Percentiles rank a stretch among this genome's conserved stretches.
phyloP scores from a whole-genome alignment of 2,329 filamentous ascomycete species.

The Venturia aucupariae region DNA sequence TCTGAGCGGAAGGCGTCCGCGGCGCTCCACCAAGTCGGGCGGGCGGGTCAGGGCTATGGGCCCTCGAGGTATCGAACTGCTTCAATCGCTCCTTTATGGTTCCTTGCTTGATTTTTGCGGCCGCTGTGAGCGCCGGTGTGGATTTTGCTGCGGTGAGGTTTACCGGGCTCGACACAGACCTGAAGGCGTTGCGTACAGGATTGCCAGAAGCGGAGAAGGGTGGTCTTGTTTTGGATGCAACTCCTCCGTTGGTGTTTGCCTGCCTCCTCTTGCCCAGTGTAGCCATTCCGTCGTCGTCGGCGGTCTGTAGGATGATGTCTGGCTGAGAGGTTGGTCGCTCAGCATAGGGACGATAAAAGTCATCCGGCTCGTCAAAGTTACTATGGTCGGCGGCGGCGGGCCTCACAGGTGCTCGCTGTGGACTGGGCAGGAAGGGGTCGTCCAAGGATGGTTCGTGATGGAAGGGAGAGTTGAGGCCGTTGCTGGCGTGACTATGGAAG shows the following conservation, averaged over 20 bases:
- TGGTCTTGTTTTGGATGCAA: not conserved
- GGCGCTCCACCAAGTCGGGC: not conserved
- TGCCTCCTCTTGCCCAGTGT: conserved; percentile 5
- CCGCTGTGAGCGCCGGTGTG: conserved; percentile 5
- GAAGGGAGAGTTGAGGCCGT: not conserved
- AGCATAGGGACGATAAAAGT: conserved; percentile 17
- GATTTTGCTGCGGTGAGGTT: conserved; percentile 11
- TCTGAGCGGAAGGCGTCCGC: conserved; percentile 7
- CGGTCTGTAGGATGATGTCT: conserved; percentile 13
- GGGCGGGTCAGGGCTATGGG: not conserved
- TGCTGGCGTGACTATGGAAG: conserved; percentile 2
- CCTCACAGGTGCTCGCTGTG: conserved; percentile 6
- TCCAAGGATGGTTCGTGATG: not conserved
- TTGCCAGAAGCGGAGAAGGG: conserved; percentile 6
- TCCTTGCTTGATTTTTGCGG: conserved; percentile 1
- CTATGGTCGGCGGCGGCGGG: conserved; percentile 1
- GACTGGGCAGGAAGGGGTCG: not conserved
- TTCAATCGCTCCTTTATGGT: conserved; percentile 12
- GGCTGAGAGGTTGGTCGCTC: conserved; percentile 21
- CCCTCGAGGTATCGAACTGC: conserved; percentile 13
- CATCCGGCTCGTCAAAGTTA: conserved; percentile 15
- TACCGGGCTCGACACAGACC: conserved; percentile 11
- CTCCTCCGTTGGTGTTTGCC: conserved; percentile 2
- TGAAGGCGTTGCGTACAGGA: conserved; percentile 1
- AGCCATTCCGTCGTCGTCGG: conserved; percentile 13